Evolutionary conservation across 2,329 filamentous ascomycete genomes (phyloP), one percentile per base, ranked within the genome.

Genomic region (Teratosphaeria destructans): DNA sequence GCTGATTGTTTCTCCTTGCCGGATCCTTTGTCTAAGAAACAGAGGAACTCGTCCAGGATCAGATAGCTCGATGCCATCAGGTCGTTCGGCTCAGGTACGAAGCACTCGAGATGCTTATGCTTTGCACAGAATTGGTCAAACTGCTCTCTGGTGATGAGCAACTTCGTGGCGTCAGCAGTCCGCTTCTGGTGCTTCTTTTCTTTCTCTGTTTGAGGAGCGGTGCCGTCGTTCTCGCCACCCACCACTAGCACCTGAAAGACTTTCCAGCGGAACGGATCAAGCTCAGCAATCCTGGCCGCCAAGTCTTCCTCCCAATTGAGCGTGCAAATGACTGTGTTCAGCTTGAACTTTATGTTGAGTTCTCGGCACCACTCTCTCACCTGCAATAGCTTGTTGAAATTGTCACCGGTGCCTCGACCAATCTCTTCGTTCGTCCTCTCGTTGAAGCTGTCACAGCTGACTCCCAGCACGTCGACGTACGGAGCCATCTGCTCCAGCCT

Each of bases 371-470:
- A 79, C 5, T 68, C 67, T 4, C 70, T 67, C 61, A 83, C 75
- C 12, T 70, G 64, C 56, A 75, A 76, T 1, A 83, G 71, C 57
- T 77, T 72, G 19, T 60, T 56, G 14, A 82, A 73, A 58, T 82
- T 77, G n/a, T 75, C 69, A 3, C 78, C 77, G n/a, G 66, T 59
- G 3, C 79, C 78, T 7, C 81, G 74, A 3, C 82, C 80, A 59
- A 84, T 83, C 27, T 66, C 68, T 43, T 74, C 73, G 67, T 83
- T 83, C 1, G 79, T 82, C 23, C 66, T 60, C 59, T 77, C 73
- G 60, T 81, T 62, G 64, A 83, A 82, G 5, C 78, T 82, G 66
- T 83, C 80, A 66, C 81, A 84, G 12, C 76, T 79, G 0, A 83
- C 75, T n/a, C 78, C 81, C 16, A 84, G 67, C 56, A 83, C 79